phyloP scores from a whole-genome alignment of 2,329 filamentous ascomycete genomes.

The Cladosporium colombiae region DNA sequence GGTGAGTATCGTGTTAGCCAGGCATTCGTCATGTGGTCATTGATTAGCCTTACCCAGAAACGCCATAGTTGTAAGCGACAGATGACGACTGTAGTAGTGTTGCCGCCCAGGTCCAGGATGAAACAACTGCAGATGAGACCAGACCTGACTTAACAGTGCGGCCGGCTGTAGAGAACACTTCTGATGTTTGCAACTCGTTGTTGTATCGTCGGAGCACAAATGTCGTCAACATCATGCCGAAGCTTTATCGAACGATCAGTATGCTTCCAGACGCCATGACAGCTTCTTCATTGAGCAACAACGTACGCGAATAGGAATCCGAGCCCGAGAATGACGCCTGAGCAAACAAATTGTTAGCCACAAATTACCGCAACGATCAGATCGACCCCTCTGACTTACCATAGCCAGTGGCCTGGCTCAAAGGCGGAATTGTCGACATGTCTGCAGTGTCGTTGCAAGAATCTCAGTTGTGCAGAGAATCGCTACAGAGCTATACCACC shows the following conservation, averaged over 20 bases:
- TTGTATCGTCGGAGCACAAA: slow-evolving; percentile 70
- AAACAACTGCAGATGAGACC: slow-evolving; percentile 86
- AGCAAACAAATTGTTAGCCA: not conserved
- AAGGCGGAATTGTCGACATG: slow-evolving; percentile 37
- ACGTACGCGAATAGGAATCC: slow-evolving; percentile 68
- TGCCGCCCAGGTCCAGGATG: slow-evolving; percentile 87
- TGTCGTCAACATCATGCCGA: slow-evolving; percentile 74
- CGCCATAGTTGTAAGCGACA: slow-evolving; percentile 60
- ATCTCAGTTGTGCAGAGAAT: not conserved
- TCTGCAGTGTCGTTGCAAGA: not conserved
- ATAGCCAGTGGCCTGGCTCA: slow-evolving; percentile 69
- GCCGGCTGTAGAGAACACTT: slow-evolving; percentile 89
- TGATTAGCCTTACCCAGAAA: slow-evolving; percentile 46
- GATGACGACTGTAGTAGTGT: slow-evolving; percentile 63
- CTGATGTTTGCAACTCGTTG: slow-evolving; percentile 81
- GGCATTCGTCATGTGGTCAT: too few species aligned
- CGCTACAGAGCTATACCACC: not conserved
- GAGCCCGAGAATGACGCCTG: slow-evolving; percentile 66
- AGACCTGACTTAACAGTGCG: slow-evolving; percentile 86
- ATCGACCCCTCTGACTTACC: slow-evolving; percentile 41
- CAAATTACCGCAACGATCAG: not conserved
- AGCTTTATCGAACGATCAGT: slow-evolving; percentile 22
- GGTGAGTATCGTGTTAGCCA: not conserved
- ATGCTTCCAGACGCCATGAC: not conserved
- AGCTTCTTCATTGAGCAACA: not conserved